These are phyloP conservation scores for Apiospora pterosperma DNA, from an alignment of 2,329 filamentous ascomycete genomes.

Conservation along the genomic window DNA sequence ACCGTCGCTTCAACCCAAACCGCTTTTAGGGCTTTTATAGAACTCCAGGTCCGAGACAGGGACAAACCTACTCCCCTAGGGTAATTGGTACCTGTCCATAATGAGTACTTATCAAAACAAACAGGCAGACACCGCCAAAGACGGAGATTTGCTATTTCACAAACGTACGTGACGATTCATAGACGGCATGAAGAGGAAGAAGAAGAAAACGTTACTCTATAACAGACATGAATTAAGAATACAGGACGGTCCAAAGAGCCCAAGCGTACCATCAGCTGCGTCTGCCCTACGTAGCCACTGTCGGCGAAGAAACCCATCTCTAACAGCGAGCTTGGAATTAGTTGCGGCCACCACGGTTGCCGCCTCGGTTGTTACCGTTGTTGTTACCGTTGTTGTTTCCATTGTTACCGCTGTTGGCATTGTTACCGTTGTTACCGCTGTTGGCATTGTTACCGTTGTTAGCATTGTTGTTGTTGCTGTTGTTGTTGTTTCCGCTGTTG, in stretches of 20 bases:
- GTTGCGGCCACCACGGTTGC: background rate
- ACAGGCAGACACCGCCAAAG: no score
- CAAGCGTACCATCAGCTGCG: background rate
- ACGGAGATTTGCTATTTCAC: no score
- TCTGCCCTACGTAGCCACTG: background rate
- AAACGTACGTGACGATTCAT: no score
- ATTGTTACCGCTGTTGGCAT: no score
- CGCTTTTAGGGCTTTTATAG: no score
- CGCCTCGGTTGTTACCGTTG: no score
- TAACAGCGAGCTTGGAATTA: background rate
- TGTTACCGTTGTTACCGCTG: background rate
- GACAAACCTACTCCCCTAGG: no score
- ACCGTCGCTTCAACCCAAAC: no score
- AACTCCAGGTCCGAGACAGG: no score
- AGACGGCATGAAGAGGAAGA: no score
- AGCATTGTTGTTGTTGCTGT: background rate
- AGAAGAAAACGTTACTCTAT: background rate
- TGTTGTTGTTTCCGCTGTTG: conserved; percentile 10
- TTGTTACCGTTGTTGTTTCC: background rate
- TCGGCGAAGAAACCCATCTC: background rate
- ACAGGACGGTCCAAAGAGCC: background rate
- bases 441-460: background rate
- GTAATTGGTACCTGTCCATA: no score
- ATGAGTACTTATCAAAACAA: no score
- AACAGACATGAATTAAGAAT: background rate